Base-by-base conservation (phyloP, 2,329 filamentous ascomycete species). In the Penicillium sp. region DNA sequence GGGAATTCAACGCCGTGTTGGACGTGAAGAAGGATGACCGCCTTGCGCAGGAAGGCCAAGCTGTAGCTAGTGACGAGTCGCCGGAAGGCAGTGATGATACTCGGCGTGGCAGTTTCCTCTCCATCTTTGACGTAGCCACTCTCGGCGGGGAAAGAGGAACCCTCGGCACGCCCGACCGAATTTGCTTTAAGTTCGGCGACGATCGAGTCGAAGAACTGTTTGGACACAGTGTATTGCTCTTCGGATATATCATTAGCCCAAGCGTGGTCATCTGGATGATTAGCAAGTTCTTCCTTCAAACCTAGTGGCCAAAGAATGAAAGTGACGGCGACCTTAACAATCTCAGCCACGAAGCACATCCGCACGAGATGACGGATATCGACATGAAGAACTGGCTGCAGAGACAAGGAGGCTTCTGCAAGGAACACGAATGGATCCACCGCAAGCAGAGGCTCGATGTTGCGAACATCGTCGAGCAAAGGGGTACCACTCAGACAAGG, bases 1-100 rank as follows among this genome's bases (percentile, higher is more conserved):
- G 87, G 87, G 62, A 97, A 91, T 58, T 95, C 88, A 42, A 97
- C 83, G 14, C 92, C 92, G 64, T 88, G 90, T 60, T 89, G 87
- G 52, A 95, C 86, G 66, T 97, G 86, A 55, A 97, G 81, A 31
- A 97, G 81, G 40, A 99, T 81, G 37, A 84, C 80, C 7, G 80
- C 79, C 73, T 99, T 99, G 52, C 93, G 86, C 33, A 99, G 76
- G 73, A 96, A 99, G 0, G 83, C 79, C n/a, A 96, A 77, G 3
- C 90, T 89, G 64, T 97, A 99, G 62, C 86, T 90, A 54, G 84
- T 82, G 19, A 89, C 79, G 3, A 75, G 60, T 30, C 64, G 64
- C 13, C 64, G 60, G 27, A 73, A 51, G 1, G 64, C 67, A 41
- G 68, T 58, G 8, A 71, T 63, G 11, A 68, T 50, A 8, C 49